phyloP scores from a whole-genome alignment of 768 basidiomycete species.

The Hygrophorus russula region DNA sequence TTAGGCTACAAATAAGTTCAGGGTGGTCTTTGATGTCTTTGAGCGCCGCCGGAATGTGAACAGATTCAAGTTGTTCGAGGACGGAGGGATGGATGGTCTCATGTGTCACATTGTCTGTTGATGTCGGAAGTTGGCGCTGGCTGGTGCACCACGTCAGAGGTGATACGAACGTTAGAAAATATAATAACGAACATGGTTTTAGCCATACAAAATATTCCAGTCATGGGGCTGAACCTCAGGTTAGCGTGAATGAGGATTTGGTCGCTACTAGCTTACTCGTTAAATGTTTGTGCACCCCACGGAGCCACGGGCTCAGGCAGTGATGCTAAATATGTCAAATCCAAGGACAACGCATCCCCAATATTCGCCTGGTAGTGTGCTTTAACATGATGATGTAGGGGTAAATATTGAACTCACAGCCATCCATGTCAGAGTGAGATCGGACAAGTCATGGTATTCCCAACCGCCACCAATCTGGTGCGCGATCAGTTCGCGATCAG shows the following conservation, averaged over 20 bases:
- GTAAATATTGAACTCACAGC: constrained; percentile 27
- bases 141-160: constrained; percentile 15
- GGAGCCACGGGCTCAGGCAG: constrained; percentile 39
- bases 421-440: constrained; percentile 57
- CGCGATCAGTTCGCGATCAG: not conserved
- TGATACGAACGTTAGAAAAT: too few relatives aligned
- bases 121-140: constrained; percentile 36
- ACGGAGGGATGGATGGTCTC: constrained; percentile 57
- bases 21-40: constrained; percentile 29
- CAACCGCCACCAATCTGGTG: constrained; percentile 62
- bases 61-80: constrained; percentile 29
- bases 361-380: constrained; percentile 40
- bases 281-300: constrained; percentile 55
- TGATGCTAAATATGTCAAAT: constrained; percentile 38
- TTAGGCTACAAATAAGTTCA: constrained; percentile 28
- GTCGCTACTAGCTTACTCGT: constrained; percentile 35
- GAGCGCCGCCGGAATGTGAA: constrained; percentile 21
- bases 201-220: constrained; percentile 44
- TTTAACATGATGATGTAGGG: not conserved
- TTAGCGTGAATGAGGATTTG: constrained; percentile 1
- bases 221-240: constrained; percentile 27
- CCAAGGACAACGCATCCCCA: constrained; percentile 42
- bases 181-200: not conserved
- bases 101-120: constrained; percentile 33
- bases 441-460: constrained; percentile 54